Base-by-base conservation (phyloP, 768 basidiomycete genomes). In the Lactarius vividus region DNA sequence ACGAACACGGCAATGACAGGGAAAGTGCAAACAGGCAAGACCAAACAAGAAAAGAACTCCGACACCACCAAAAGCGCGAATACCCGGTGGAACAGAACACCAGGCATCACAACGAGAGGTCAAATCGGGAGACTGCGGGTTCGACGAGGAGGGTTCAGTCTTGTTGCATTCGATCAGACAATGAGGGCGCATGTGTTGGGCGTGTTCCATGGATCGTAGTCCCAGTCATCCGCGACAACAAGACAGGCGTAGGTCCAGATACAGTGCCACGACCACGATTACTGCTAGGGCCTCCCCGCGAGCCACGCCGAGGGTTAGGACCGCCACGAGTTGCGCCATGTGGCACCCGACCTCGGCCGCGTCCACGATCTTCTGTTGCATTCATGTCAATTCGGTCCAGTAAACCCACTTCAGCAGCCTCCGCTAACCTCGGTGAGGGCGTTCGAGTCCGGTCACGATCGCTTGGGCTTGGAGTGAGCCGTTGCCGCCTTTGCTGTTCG, bases 81-180 rank as follows among this genome's bases (percentile, higher is more conserved):
- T 26, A 13, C 0, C 10, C 8, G n/a, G 46, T 6, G 46, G 49
- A 1, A 13, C 13, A 23, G 13, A 9, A 42, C 20, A 33, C 31
- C 9, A 33, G 33, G 33, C 33, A 9, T 37, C n/a, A 13, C 11
- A n/a, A 23, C 11, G n/a, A 4, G 11, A 10, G 10, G 10, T 13
- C 1, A 2, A 4, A 2, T 5, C 23, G 26, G 23, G 13, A 15
- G 1, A 15, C 26, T 2, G 46, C 46, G 13, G 49, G 13, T 31
- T 39, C 11, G 6, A 37, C 20, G 46, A 53, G 8, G 0, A 9
- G 18, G 4, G n/a, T 49, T 66, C 44, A 61, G 31, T 65, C 60
- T 57, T 62, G 55, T 6, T 53, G 37, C 65, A 66, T 57, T 10
- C 65, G 61, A 42, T 62, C 60, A 8, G 65, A 66, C 31, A 66